Base-by-base conservation (phyloP, 139 green algal species). In the Tetradesmus obliquus region DNA sequence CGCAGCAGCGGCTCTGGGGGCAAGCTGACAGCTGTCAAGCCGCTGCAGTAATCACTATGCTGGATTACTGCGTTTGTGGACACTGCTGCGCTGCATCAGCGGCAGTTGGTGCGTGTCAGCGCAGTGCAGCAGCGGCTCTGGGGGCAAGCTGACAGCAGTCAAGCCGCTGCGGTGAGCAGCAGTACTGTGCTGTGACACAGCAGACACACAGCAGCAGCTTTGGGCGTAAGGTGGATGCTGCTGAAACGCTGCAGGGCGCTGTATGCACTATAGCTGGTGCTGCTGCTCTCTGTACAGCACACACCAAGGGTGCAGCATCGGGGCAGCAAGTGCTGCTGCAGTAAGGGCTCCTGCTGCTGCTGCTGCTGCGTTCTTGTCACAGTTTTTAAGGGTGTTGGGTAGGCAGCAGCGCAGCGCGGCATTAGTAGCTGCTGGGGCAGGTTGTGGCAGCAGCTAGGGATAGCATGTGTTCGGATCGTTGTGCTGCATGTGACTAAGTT, bases 1-100 rank as follows among this genome's bases (percentile, higher is more conserved):
- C 60, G 19, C 10, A 12, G 2, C 10, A 98, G 93, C 95, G 97
- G 89, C 87, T 93, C 1, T 98, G 96, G 96, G 96, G 95, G 19
- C 0, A 69, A 96, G 9, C 97, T 98, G 79, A 93, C 88, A 5
- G 94, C 92, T 3, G 3, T 71, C 8, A 71, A 71, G 9, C 60
- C 60, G 60, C 60, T 20, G 60, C 60, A 71, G 60, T 71, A 71
- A 71, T n/a, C 32, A 45, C 32, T 45, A 45, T 45, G 32, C 32
- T 45, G 32, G 32, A 45, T 45, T 45, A 45, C 32, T 45, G 32
- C 32, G 32, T 45, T 45, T 45, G 60, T 4, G 60, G 8, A 4
- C 60, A 71, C 2, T 71, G 60, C 60, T 71, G 60, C 60, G 60
- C 60, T 71, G 60, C 60, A 20, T 10, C 60, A 20, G 60, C 8